Conservation (phyloP, 352 stramenopile species). For the Globisporangium takayamanum region DNA sequence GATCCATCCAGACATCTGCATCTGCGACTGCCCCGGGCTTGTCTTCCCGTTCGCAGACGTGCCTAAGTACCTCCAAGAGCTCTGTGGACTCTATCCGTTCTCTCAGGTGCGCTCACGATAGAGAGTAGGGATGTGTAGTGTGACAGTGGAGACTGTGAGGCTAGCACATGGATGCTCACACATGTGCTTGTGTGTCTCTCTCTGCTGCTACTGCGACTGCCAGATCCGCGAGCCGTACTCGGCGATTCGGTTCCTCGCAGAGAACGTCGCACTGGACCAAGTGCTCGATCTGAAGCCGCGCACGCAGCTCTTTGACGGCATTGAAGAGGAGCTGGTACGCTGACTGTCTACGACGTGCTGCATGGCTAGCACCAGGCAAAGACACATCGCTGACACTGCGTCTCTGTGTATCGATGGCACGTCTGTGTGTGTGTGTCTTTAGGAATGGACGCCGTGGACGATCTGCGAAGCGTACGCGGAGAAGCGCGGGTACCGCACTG, state of each 20-base stretch:
- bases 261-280: slow-evolving; percentile 64
- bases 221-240: slow-evolving; percentile 87
- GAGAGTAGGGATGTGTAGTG: too few relatives aligned
- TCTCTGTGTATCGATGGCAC: neutral
- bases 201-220: neutral
- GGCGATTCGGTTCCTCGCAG: slow-evolving; percentile 77
- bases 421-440: neutral
- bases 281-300: slow-evolving; percentile 69
- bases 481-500: slow-evolving; percentile 77
- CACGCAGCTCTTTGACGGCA: slow-evolving; percentile 67
- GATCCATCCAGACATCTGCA: slow-evolving; percentile 75
- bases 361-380: too few relatives aligned
- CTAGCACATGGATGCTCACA: too few relatives aligned
- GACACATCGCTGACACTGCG: neutral
- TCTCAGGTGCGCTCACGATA: slow-evolving; percentile 40
- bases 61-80: slow-evolving; percentile 78
- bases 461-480: slow-evolving; percentile 81
- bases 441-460: slow-evolving; percentile 78
- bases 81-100: slow-evolving; percentile 78
- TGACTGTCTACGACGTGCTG: neutral
- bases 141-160: too few relatives aligned
- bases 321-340: slow-evolving; percentile 53
- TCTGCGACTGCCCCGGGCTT: slow-evolving; percentile 82
- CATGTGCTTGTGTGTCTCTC: neutral
- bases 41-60: slow-evolving; percentile 81